Percentiles rank a stretch among this genome's conserved stretches.
phyloP scores from a whole-genome alignment of 2,329 filamentous ascomycete species.

The Trichoderma sp. region DNA sequence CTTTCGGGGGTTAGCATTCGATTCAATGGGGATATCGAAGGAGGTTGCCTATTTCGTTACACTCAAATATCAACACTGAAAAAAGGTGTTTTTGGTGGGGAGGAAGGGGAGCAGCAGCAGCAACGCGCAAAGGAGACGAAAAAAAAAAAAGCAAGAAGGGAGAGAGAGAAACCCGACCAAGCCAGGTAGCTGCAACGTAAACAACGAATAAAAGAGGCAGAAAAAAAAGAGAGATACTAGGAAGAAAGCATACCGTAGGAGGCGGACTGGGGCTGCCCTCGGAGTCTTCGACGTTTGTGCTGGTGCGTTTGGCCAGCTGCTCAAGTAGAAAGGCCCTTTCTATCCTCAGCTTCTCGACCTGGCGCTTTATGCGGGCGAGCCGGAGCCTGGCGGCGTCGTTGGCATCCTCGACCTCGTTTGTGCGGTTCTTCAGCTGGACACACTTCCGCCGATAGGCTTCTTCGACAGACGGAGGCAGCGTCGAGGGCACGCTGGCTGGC shows the following conservation, averaged over 20 bases:
- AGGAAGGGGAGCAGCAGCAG: slow-evolving; percentile 5
- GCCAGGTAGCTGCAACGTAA: not conserved
- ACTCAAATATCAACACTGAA: slow-evolving; percentile 36
- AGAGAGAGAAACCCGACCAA: not conserved
- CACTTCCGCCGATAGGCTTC: slow-evolving; percentile 96
- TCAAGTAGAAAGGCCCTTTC: slow-evolving; percentile 75
- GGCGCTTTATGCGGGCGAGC: slow-evolving; percentile 75
- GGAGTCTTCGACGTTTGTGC: slow-evolving; percentile 72
- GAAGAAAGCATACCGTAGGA: slow-evolving; percentile 59
- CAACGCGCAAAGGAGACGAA: not conserved
- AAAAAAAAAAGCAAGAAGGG: not conserved
- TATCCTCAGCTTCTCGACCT: slow-evolving; percentile 87
- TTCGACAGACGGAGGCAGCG: slow-evolving; percentile 84
- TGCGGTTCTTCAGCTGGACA: slow-evolving; percentile 86
- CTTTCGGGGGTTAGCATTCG: slow-evolving; percentile 46
- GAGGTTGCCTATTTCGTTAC: slow-evolving; percentile 34
- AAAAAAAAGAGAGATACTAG: not conserved
- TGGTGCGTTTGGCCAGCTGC: slow-evolving; percentile 71
- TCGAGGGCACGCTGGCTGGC: slow-evolving; percentile 53
- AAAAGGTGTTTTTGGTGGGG: slow-evolving; percentile 19
- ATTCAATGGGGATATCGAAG: slow-evolving; percentile 33
- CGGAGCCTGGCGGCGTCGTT: slow-evolving; percentile 82
- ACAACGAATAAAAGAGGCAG: not conserved
- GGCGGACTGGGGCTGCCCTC: slow-evolving; percentile 78
- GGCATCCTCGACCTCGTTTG: slow-evolving; percentile 86